These are phyloP conservation scores for Neurospora sp. DNA, from an alignment of 2,329 filamentous ascomycete genomes.

Conservation along the genomic window DNA sequence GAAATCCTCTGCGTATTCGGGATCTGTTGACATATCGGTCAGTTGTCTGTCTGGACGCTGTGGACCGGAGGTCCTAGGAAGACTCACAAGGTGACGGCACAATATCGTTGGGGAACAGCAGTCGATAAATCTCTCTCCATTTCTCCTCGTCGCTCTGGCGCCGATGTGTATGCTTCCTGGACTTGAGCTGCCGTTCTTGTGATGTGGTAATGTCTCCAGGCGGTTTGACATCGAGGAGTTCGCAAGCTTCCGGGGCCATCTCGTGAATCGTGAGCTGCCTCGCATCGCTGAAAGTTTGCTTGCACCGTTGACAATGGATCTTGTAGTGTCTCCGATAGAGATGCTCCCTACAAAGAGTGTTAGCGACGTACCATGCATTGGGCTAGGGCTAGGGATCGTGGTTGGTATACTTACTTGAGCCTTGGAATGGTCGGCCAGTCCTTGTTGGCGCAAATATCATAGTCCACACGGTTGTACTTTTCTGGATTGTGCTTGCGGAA, in stretches of 20 bases:
- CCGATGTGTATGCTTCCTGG: slow-evolving; percentile 12
- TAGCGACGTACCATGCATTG: not conserved
- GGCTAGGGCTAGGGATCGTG: not conserved
- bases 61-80: not conserved
- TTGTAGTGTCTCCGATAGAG: slow-evolving; percentile 17
- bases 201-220: slow-evolving; percentile 13
- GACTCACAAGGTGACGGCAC: slow-evolving; percentile 19
- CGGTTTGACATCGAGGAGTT: slow-evolving; percentile 4
- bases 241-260: slow-evolving; percentile 10
- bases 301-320: slow-evolving; percentile 16
- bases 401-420: slow-evolving; percentile 12
- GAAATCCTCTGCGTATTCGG: slow-evolving; percentile 14
- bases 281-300: slow-evolving; percentile 10
- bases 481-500: slow-evolving; percentile 16
- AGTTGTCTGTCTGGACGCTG: not conserved
- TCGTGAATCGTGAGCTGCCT: slow-evolving; percentile 12
- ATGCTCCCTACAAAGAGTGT: slow-evolving; percentile 12
- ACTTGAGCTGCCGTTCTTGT: slow-evolving; percentile 17
- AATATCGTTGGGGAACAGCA: slow-evolving; percentile 14
- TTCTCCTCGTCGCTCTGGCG: slow-evolving; percentile 16
- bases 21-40: slow-evolving; percentile 14
- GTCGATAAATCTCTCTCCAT: slow-evolving; percentile 17
- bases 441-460: slow-evolving; percentile 14
- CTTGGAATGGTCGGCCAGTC: slow-evolving; percentile 16
- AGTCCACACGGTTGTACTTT: slow-evolving; percentile 14